Conservation (phyloP, 2,329 filamentous ascomycete species). For the Chrysosporium queenslandicum region DNA sequence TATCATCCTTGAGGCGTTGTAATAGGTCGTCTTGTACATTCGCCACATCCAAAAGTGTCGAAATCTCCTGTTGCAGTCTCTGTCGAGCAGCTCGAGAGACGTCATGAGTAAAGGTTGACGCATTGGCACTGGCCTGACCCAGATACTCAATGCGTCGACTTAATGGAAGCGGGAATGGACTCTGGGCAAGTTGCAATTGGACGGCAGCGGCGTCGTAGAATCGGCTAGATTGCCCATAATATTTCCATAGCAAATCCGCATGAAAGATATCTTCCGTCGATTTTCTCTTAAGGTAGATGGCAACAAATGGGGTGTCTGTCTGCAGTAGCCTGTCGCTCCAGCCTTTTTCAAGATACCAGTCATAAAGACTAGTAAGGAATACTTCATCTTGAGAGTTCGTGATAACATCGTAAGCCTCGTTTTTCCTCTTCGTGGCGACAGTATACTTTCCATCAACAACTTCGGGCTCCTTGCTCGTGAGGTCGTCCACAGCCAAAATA, state of each 20-base stretch:
- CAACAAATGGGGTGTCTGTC: constrained; percentile 73
- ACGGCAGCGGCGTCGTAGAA: constrained; percentile 84
- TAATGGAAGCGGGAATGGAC: constrained; percentile 67
- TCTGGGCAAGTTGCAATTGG: constrained; percentile 72
- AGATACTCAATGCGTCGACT: constrained; percentile 82
- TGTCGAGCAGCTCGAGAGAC: constrained; percentile 73
- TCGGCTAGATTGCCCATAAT: constrained; percentile 72
- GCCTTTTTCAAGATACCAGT: constrained; percentile 84
- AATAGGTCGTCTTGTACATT: constrained; percentile 91
- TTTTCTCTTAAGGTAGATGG: constrained; percentile 72
- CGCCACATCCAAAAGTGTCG: constrained; percentile 78
- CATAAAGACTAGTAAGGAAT: constrained; percentile 92
- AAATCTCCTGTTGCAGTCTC: constrained; percentile 71
- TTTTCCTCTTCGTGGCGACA: constrained; percentile 63
- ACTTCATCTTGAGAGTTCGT: constrained; percentile 82
- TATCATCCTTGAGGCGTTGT: constrained; percentile 63
- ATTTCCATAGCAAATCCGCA: constrained; percentile 85
- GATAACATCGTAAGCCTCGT: constrained; percentile 84
- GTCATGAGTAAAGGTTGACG: constrained; percentile 68
- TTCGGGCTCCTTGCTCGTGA: constrained; percentile 58
- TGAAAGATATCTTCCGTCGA: constrained; percentile 62
- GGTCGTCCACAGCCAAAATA: constrained; percentile 64
- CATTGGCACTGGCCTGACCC: constrained; percentile 83
- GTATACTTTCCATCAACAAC: constrained; percentile 69
- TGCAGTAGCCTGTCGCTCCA: constrained; percentile 78